Base-by-base conservation (phyloP, 2,329 filamentous ascomycete genomes). In the Taxawa tesnikishii region DNA sequence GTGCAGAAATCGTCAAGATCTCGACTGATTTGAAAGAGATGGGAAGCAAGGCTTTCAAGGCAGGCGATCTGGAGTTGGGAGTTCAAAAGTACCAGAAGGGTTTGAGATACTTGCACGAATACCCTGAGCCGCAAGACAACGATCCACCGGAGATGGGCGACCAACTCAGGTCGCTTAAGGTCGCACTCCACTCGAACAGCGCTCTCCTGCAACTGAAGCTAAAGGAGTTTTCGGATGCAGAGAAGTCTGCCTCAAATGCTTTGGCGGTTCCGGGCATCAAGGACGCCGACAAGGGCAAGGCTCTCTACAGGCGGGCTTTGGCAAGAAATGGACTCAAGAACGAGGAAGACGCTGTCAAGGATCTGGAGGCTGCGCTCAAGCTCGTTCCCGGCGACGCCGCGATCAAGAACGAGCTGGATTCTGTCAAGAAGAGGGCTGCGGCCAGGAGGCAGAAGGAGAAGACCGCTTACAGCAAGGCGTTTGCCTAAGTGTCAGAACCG, bases 11-110 rank as follows among this genome's bases (percentile, higher is more conserved):
- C 40, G 69, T 83, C 54, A 73, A 81, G 58, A 87, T 96, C 39
- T 85, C 83, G 3, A 65, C 70, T 4, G 83, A 83, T 43, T 75
- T 93, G 58, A 98, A 98, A 65, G 82, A 81, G 21, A 90, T 79
- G 51, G 90, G 90, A 47, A 96, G 93, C 66, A 75, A 76, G 46
- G 85, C 87, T 2, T 94, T 94, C 71, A 94, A 94, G 67, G 65
- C 61, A 15, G 75, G 76, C 25, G 73, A 94, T 47, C 50, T 79
- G 24, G 56, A 65, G 23, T 60, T 82, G 18, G 88, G 77, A 2
- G 66, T 96, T 15, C 76, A 79, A 38, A 98, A 98, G 64, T 98
- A 98, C 63, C 76, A 92, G 56, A 98, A 98, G 65, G 87, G 76
- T 12, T 61, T 94, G 39, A 76, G 85, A 47, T 94, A 94, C 57